A percentile compares a stretch with the other conserved stretches of the same genome.
These are phyloP conservation scores for Aegilops longissima DNA, from an alignment of 176 grass and related monocot genomes.

Conservation along the genomic window DNA sequence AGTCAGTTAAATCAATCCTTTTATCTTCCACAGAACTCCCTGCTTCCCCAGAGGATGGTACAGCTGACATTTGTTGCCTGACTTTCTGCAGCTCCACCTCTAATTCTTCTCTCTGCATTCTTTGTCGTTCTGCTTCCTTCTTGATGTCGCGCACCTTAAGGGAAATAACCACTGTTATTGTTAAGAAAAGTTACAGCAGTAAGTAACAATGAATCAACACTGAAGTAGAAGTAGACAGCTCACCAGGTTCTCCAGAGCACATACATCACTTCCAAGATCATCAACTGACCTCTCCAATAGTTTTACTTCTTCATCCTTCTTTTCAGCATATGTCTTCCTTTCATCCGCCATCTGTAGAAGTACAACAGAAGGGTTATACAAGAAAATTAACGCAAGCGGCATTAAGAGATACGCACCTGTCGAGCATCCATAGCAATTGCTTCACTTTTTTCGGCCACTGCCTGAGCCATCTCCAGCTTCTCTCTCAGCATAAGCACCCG, in stretches of 20 bases:
- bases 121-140: slow-evolving; percentile 70
- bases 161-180: slow-evolving; percentile 22
- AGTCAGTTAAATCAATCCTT: slow-evolving; percentile 32
- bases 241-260: slow-evolving; percentile 75
- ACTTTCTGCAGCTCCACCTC: slow-evolving; percentile 70
- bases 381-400: background rate
- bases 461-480: slow-evolving; percentile 69
- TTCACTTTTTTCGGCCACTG: slow-evolving; percentile 78
- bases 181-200: slow-evolving; percentile 15
- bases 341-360: slow-evolving; percentile 63
- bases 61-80: slow-evolving; percentile 56
- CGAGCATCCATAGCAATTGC: slow-evolving; percentile 69
- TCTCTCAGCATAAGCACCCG: slow-evolving; percentile 60
- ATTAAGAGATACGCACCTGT: slow-evolving; percentile 48
- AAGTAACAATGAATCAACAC: background rate
- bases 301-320: slow-evolving; percentile 91
- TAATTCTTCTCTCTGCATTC: slow-evolving; percentile 67
- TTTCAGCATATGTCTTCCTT: slow-evolving; percentile 64
- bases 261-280: slow-evolving; percentile 74
- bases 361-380: slow-evolving; percentile 13
- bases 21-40: slow-evolving; percentile 33
- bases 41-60: slow-evolving; percentile 38
- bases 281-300: slow-evolving; percentile 77
- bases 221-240: slow-evolving; percentile 26
- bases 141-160: slow-evolving; percentile 74